Base-by-base conservation (phyloP, 2,329 filamentous ascomycete genomes). In the Penicillium rolfsii region DNA sequence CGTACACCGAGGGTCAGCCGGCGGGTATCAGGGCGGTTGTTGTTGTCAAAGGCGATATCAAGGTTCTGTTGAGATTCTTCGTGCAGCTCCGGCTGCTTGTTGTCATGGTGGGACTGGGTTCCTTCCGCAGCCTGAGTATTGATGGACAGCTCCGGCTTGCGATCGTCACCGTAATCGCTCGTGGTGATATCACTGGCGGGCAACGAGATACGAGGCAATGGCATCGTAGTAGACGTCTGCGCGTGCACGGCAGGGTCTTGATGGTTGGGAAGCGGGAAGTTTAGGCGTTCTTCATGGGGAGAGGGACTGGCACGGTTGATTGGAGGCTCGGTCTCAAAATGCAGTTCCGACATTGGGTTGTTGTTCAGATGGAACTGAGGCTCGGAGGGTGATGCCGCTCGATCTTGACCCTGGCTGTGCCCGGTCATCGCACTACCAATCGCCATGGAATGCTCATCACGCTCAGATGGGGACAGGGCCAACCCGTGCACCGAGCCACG, bases 1-100 rank as follows among this genome's bases (percentile, higher is more conserved):
- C 95, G 89, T 76, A 96, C 72, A 52, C 85, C 85, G 76, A 87
- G 82, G 3, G 84, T 87, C 57, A 87, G 72, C 60, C 85, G 79
- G 62, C 81, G 82, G 50, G 77, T 77, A 68, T 82, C 77, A 58
- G 77, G 76, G 40, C 66, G 74, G 57, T 65, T 59, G 55, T 54
- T 54, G 11, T 43, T 16, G 11, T 76, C 74, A 50, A 65, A 67
- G 22, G 53, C 57, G 28, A 69, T 55, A 35, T 63, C 62, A 54
- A 70, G 53, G 36, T 65, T 70, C 16, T 65, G 58, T 14, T 65
- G 58, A 36, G 70, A 55, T 52, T 74, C 71, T 57, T 73, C 69
- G n/a, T 67, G 59, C 35, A 71, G 59, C 28, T 64, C 62, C 19
- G 62, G 54, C 19, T 71, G 62, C 48, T 65, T 55, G n/a, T 67